Evolutionary conservation across 768 basidiomycete genomes (phyloP), one percentile per base, ranked within the genome.

Genomic region (Termitomyces sp.): DNA sequence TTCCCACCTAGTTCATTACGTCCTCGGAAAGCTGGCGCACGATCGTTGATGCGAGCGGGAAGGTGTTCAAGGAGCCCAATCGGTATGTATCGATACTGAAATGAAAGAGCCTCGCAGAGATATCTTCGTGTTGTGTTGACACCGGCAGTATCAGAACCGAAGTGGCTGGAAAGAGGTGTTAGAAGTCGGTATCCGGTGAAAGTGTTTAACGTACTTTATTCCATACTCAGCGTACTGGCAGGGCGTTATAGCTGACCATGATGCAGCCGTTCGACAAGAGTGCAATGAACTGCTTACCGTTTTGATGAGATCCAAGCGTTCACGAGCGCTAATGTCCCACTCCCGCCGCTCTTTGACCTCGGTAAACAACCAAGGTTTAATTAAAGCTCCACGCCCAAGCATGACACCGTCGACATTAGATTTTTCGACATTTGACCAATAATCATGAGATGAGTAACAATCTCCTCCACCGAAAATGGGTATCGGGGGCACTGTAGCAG

Each of bases 381-480:
- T 97, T 51, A 98, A 76, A 0, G 95, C 96, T 0, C 97, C 97
- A 22, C 97, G 80, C 1, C 87, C 97, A 37, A 98, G 81, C 97
- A 99, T 98, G 46, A 98, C 79, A 6, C 95, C 95, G 68, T 98
- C 95, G 0, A 97, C 94, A 5, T 93, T 93, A 30, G 82, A 86
- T n/a, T 76, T 70, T 46, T 93, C 86, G 33, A 95, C 81, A 47
- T 83, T 83, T 16, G 82, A 73, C 84, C 89, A 91, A 70, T 95
- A 95, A 58, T 84, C 88, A 58, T 89, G 78, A 6, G 91, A 85
- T 3, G 94, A 95, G 76, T 91, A 99, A 63, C 89, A 91, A 69
- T 99, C 97, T 0, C 97, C 97, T 30, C 94, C 94, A 8, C 97
- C 97, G 63, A 98, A 96, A 47, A 99, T 95, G 0, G 95, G 95